Evolutionary conservation across 805 yeast species (phyloP).

Genomic region (Kazachstania psychrophila): DNA sequence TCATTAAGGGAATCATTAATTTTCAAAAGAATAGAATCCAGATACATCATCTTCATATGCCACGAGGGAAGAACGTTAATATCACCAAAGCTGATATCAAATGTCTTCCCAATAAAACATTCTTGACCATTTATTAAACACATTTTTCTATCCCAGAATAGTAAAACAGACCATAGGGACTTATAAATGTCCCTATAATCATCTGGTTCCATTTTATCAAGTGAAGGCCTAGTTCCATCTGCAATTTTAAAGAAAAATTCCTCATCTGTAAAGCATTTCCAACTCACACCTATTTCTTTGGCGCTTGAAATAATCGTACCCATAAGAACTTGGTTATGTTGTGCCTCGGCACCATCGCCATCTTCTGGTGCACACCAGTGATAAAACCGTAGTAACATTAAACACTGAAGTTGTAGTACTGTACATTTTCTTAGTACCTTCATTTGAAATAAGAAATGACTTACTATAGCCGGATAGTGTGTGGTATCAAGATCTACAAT

Average conservation of each 20-base stretch:
- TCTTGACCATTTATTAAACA: constrained; percentile 24
- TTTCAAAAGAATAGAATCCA: constrained; percentile 14
- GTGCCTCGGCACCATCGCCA: constrained; percentile 26
- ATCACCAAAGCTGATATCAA: constrained; percentile 5
- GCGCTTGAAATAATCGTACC: constrained; percentile 25
- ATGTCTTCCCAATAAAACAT: constrained; percentile 20
- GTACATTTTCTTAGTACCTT: constrained; percentile 25
- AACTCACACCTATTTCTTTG: constrained; percentile 23
- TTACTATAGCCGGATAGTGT: constrained; percentile 19
- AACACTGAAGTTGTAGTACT: constrained; percentile 20
- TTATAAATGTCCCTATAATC: constrained; percentile 13
- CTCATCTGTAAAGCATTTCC: constrained; percentile 18
- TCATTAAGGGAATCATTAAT: constrained; percentile 19
- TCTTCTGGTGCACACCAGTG: constrained; percentile 30
- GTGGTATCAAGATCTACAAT: constrained; percentile 15
- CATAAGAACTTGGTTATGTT: constrained; percentile 23
- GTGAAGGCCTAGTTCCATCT: constrained; percentile 14
- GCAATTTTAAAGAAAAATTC: constrained; percentile 14
- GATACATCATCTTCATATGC: constrained; percentile 13
- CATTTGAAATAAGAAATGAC: constrained; percentile 17
- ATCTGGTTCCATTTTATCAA: constrained; percentile 9
- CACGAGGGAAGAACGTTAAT: constrained; percentile 8
- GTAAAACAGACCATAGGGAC: constrained; percentile 21
- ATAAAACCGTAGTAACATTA: constrained; percentile 23
- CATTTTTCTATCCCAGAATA: constrained; percentile 28